Evolutionary conservation across 306 rosid genomes (phyloP), one percentile per base, ranked within the genome.

Genomic region (Arachis hypogaea): DNA sequence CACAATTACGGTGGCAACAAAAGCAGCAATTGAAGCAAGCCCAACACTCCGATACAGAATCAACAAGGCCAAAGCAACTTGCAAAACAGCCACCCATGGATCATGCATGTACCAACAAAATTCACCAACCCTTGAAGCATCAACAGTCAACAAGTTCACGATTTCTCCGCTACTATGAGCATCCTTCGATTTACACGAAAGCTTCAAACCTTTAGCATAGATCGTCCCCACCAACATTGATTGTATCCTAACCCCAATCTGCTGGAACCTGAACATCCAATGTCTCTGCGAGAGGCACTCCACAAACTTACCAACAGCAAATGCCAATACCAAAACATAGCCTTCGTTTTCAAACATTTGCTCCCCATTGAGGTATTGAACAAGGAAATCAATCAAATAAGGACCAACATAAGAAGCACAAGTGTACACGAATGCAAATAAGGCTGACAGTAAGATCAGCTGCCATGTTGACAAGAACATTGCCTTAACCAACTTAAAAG

Each of bases 351-450:
- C 70, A 18, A 66, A 86, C 52, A 70, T 68, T 7, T 84, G 77
- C 1, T 78, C 74, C 57, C 94, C 98, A 5, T 81, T 76, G 56
- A 93, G 92, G 75, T 86, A 91, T 77, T 86, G 90, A 63, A 93
- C 98, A 42, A 91, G 72, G 28, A 80, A 75, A 62, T 89, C 91
- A 11, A 91, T 93, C 12, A 93, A 87, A 77, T 66, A 93, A 4
- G 98, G 98, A 40, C 98, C 96, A 8, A 91, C 96, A 80, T 91
- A 93, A 51, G 90, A 81, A 42, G 98, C 87, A 68, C 86, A 33
- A 10, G 87, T 56, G 73, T 58, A 71, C 3, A 88, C 0, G 9
- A 86, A 49, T 0, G 9, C 91, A 45, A 81, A 67, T 5, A 84
- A 16, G 42, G 82, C 88, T 1, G 93, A 82, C 43, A 76, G 58